A percentile compares a stretch with the other conserved stretches of the same genome.
These are phyloP conservation scores for Aspergillus hancockii DNA, from an alignment of 495 filamentous ascomycete genomes.

Conservation along the genomic window DNA sequence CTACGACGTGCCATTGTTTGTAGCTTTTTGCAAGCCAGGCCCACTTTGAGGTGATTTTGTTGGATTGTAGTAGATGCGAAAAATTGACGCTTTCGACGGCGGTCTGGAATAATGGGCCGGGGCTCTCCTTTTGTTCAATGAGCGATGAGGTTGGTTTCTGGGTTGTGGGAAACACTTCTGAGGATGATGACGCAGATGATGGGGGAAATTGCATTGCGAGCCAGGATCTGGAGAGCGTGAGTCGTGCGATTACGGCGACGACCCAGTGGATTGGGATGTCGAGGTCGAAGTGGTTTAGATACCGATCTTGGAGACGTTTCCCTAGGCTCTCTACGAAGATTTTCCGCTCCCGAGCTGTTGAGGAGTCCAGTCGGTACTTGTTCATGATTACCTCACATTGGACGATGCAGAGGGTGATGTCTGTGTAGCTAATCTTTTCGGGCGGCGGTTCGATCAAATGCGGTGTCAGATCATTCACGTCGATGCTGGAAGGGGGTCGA, in stretches of 20 bases:
- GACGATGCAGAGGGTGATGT: constrained; percentile 73
- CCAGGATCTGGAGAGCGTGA: constrained; percentile 67
- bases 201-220: too few species aligned
- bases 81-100: constrained; percentile 63
- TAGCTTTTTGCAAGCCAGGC: constrained; percentile 81
- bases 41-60: constrained; percentile 62
- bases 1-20: constrained; percentile 73
- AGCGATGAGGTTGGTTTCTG: too few species aligned
- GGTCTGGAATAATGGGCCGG: constrained; percentile 62
- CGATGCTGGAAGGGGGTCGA: constrained; percentile 62
- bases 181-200: too few species aligned
- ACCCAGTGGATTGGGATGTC: constrained; percentile 67
- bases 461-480: constrained; percentile 65
- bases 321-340: constrained; percentile 9
- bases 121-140: too few species aligned
- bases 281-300: constrained; percentile 58
- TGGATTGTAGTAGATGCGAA: constrained; percentile 58
- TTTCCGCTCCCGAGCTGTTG: not conserved
- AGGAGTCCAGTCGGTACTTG: constrained; percentile 13
- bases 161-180: too few species aligned
- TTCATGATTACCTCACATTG: constrained; percentile 54
- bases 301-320: constrained; percentile 57
- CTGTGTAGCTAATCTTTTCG: constrained; percentile 57
- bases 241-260: constrained; percentile 61
- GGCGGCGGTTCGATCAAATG: constrained; percentile 53